Evolutionary conservation across 495 filamentous ascomycete genomes (phyloP).

Genomic region (Neurospora pannonica): DNA sequence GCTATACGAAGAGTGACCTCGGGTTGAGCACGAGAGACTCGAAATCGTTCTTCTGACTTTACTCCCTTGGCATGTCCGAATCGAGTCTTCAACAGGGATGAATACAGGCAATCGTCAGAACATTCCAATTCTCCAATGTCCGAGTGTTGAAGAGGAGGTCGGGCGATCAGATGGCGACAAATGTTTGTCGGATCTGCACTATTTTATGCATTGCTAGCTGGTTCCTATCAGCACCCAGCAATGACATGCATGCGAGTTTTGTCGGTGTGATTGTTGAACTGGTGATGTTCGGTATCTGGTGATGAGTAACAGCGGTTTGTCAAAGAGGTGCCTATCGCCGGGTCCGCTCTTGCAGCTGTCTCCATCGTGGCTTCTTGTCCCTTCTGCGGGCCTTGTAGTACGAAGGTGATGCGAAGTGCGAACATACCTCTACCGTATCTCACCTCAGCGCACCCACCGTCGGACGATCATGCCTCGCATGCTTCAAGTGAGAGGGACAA

Average conservation of each 20-base stretch:
- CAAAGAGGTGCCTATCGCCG: not conserved
- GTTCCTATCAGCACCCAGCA: not conserved
- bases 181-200: not conserved
- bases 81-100: not conserved
- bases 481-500: not conserved
- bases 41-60: not conserved
- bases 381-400: not conserved
- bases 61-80: not conserved
- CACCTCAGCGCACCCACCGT: not conserved
- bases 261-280: not conserved
- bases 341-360: not conserved
- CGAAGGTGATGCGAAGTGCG: not conserved
- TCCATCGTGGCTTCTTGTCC: not conserved
- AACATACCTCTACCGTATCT: not conserved
- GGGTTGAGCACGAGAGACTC: not conserved
- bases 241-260: not conserved
- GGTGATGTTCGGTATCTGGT: not conserved
- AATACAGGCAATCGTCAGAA: not conserved
- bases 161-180: not conserved
- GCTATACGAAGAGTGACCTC: no score
- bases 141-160: not conserved
- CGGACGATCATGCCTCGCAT: not conserved
- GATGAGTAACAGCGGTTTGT: not conserved
- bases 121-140: not conserved
- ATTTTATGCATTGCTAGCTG: not conserved